These are phyloP conservation scores for Patellaria atrata DNA, from an alignment of 495 filamentous ascomycete genomes.

Conservation along the genomic window DNA sequence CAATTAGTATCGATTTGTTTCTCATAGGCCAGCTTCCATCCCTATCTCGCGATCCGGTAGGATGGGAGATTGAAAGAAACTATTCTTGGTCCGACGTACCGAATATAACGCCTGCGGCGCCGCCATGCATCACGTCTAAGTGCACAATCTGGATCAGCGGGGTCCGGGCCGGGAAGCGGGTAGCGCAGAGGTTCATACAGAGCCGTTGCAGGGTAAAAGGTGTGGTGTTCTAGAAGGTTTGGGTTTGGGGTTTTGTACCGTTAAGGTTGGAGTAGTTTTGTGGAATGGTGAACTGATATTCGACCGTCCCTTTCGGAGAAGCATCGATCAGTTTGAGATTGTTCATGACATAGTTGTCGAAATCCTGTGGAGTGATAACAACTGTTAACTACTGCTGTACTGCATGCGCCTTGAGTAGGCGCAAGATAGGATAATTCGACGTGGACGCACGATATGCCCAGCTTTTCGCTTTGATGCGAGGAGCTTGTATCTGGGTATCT, in stretches of 20 bases:
- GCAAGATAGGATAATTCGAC: background rate
- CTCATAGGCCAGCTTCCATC: no score
- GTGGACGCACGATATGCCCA: conserved; percentile 14
- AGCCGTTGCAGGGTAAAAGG: no score
- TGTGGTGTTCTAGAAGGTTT: no score
- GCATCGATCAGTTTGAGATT: conserved; percentile 26
- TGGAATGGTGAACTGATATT: conserved; percentile 12
- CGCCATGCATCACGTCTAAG: conserved; percentile 28
- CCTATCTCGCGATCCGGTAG: background rate
- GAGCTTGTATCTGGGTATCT: conserved; percentile 3
- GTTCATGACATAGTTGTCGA: conserved; percentile 28
- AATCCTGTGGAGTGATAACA: conserved; percentile 12
- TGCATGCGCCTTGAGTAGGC: background rate
- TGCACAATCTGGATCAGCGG: no score
- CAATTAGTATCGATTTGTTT: no score
- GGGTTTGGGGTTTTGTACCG: background rate
- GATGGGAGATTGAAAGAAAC: background rate
- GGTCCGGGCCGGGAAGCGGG: no score
- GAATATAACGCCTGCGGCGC: conserved; percentile 33
- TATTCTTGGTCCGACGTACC: conserved; percentile 8
- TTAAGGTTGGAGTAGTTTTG: conserved; percentile 19
- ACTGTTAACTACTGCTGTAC: background rate
- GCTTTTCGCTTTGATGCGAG: conserved; percentile 8
- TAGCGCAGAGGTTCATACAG: no score
- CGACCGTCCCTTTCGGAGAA: conserved; percentile 15